Conservation (phyloP, 139 green algal genomes). For the Yamagishiella unicocca region DNA sequence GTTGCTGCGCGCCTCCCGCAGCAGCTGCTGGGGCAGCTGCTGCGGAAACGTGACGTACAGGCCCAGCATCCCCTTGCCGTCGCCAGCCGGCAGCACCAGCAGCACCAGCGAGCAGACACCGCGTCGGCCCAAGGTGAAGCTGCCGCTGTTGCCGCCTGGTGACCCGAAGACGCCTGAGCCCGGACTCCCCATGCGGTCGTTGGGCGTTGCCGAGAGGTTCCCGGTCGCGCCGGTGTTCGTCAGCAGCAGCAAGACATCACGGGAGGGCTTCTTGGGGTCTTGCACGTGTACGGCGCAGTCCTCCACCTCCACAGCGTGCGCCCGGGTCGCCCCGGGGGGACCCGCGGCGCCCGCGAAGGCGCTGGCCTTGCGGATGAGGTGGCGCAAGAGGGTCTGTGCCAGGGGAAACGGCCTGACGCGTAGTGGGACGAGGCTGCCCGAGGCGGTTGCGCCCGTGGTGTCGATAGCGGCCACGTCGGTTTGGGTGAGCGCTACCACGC, state of each 20-base stretch:
- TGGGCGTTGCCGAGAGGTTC: too few relatives aligned
- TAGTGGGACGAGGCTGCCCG: background rate
- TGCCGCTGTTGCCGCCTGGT: background rate
- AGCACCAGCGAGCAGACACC: background rate
- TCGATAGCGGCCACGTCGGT: background rate
- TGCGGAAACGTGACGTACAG: conserved; percentile 33
- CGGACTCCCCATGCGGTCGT: too few relatives aligned
- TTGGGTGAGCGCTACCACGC: background rate
- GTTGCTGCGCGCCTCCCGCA: background rate
- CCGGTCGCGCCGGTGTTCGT: background rate
- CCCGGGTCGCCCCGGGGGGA: background rate
- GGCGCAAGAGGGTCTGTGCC: conserved; percentile 10
- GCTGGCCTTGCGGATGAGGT: background rate
- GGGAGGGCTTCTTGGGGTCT: conserved; percentile 14
- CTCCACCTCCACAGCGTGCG: background rate
- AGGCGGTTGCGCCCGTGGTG: background rate
- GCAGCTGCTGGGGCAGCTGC: background rate
- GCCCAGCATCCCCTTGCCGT: background rate
- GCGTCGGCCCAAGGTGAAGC: background rate
- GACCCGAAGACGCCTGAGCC: background rate
- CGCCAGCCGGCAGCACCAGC: background rate
- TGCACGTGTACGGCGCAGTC: conserved; percentile 1
- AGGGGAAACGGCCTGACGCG: conserved; percentile 23
- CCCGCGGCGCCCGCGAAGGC: background rate
- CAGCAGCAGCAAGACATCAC: conserved; percentile 24